Evolutionary conservation across 345 rosid genomes (phyloP).

Genomic region (Erucastrum elatum): DNA sequence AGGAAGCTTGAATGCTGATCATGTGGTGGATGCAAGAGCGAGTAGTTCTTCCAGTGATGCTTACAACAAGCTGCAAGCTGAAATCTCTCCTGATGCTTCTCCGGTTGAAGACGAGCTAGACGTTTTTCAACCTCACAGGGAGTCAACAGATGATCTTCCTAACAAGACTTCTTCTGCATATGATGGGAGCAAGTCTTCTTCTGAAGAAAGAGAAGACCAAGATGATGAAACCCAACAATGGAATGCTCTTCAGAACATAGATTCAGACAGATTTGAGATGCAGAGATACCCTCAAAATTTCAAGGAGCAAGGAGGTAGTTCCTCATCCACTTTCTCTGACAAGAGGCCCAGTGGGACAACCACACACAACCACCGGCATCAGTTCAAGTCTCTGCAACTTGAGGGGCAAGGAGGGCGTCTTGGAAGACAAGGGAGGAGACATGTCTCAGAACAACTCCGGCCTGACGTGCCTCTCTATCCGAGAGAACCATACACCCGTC

Average conservation of each 20-base stretch:
- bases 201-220: conserved; percentile 61
- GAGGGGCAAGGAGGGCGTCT: conserved; percentile 41
- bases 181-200: conserved; percentile 74
- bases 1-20: conserved; percentile 22
- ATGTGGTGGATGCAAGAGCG: conserved; percentile 15
- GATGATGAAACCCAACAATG: conserved; percentile 36
- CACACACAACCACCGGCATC: conserved; percentile 37
- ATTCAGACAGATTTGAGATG: conserved; percentile 39
- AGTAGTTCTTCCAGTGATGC: conserved; percentile 20
- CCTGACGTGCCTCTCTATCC: conserved; percentile 43
- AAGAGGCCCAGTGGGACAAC: conserved; percentile 31
- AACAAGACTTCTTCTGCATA: conserved; percentile 59
- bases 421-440: conserved; percentile 45
- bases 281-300: conserved; percentile 27
- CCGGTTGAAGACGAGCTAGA: conserved; percentile 20
- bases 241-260: conserved; percentile 40
- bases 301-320: conserved; percentile 37
- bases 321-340: conserved; percentile 38
- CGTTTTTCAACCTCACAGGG: conserved; percentile 3
- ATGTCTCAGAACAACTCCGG: conserved; percentile 43
- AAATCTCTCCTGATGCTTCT: conserved; percentile 30
- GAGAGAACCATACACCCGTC: conserved; percentile 47
- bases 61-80: conserved; percentile 1
- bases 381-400: conserved; percentile 42
- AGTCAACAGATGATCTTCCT: conserved; percentile 17